Evolutionary conservation across 805 yeast genomes (phyloP).

Genomic region (Metschnikowia dekortorum): DNA sequence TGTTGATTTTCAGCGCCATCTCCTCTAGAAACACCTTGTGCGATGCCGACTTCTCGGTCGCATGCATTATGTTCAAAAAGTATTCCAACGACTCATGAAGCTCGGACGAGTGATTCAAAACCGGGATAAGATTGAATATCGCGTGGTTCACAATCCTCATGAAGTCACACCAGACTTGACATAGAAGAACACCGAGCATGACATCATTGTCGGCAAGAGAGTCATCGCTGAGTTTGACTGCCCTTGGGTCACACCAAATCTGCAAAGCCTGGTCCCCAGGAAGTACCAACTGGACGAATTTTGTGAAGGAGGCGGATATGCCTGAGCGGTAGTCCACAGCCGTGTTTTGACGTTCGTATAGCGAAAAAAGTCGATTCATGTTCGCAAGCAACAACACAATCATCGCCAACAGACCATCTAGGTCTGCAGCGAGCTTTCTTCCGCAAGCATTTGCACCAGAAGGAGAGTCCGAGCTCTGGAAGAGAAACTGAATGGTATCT

Average conservation of each 20-base stretch:
- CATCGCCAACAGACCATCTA: constrained; percentile 11
- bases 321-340: constrained; percentile 13
- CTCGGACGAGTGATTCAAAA: constrained; percentile 19
- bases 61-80: constrained; percentile 20
- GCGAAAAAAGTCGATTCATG: constrained; percentile 21
- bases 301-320: constrained; percentile 19
- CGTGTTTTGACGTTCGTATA: constrained; percentile 17
- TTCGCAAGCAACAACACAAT: constrained; percentile 14
- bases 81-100: constrained; percentile 17
- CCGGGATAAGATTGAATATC: constrained; percentile 22
- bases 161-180: constrained; percentile 34
- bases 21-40: constrained; percentile 23
- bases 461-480: constrained; percentile 12
- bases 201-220: constrained; percentile 16
- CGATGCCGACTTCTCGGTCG: constrained; percentile 17
- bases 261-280: constrained; percentile 16
- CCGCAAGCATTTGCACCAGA: neutral
- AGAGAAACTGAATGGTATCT: constrained; percentile 1
- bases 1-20: constrained; percentile 9
- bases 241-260: constrained; percentile 35
- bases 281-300: constrained; percentile 17
- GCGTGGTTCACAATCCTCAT: constrained; percentile 29
- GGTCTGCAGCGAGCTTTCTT: constrained; percentile 1
- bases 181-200: constrained; percentile 26
- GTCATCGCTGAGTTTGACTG: constrained; percentile 17